Conservation (phyloP, 1,139 yeast genomes). For the Suhomyces guaymorum region DNA sequence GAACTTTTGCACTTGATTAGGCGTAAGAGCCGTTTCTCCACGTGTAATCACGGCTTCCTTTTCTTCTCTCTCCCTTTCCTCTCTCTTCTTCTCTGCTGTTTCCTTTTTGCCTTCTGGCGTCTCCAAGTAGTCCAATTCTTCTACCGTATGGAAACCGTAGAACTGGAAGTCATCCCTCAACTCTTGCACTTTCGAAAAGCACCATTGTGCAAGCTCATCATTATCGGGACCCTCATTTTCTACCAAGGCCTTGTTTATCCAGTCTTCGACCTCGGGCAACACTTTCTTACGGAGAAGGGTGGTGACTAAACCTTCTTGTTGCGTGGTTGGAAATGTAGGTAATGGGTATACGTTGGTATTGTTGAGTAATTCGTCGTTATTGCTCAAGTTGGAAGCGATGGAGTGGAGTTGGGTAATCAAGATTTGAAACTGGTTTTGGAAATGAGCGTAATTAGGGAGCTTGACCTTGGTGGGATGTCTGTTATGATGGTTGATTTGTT, state of each 20-base stretch:
- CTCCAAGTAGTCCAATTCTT: conserved; percentile 42
- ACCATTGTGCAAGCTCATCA: conserved; percentile 65
- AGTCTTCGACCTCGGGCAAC: conserved; percentile 84
- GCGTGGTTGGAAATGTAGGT: conserved; percentile 79
- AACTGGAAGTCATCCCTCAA: conserved; percentile 59
- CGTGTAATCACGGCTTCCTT: conserved; percentile 32
- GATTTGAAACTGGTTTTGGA: conserved; percentile 81
- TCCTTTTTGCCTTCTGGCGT: conserved; percentile 45
- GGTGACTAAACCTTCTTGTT: conserved; percentile 78
- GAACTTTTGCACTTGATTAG: conserved; percentile 43
- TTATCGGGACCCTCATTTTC: conserved; percentile 33
- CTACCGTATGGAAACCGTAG: conserved; percentile 58
- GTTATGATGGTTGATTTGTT: conserved; percentile 44
- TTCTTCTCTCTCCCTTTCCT: conserved; percentile 30
- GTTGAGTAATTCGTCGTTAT: conserved; percentile 58
- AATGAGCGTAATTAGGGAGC: conserved; percentile 43
- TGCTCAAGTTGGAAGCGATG: conserved; percentile 65
- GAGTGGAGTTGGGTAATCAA: conserved; percentile 79
- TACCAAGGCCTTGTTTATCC: conserved; percentile 67
- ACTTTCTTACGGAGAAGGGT: conserved; percentile 84
- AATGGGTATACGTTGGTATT: conserved; percentile 80
- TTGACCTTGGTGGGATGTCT: conserved; percentile 40
- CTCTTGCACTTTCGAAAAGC: conserved; percentile 52
- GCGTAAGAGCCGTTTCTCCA: conserved; percentile 34
- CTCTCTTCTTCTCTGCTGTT: conserved; percentile 28